Base-by-base conservation (phyloP, 202 grass and related monocot genomes). In the Saccharum hybrid region DNA sequence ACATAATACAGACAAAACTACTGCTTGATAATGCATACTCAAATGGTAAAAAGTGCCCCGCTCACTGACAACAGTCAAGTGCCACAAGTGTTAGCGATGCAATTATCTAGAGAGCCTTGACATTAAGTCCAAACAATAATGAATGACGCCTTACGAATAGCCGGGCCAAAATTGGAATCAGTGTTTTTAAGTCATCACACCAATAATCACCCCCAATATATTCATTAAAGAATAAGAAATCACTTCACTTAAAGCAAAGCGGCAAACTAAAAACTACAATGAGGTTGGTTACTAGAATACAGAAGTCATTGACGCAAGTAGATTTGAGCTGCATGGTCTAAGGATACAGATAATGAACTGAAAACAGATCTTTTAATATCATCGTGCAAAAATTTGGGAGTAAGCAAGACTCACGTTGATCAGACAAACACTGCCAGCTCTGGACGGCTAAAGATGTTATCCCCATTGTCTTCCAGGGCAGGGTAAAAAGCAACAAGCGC, bases 401-500 rank as follows among this genome's bases (percentile, higher is more conserved):
- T 63, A 83, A 61, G n/a, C 28, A 81, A 72, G 10, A 90, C 88
- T 90, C 41, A 90, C 88, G 11, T 73, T 61, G 63, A 85, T 94
- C 87, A 98, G 36, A 95, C 63, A 39, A 94, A 92, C 91, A 98
- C 88, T 66, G 87, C 39, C n/a, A 98, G 79, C 88, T 96, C 96
- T 46, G 93, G 96, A 49, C 93, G 77, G 83, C 87, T 90, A 52
- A 78, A 98, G 61, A 90, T 81, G 87, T 90, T 88, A 68, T 83
- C 83, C 2, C 60, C 87, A 15, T 96, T 89, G 80, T 94, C 86
- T 4, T 91, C 89, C 18, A 98, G 37, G 0, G 67, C 75, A 36
- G 93, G 96, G 86, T 94, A 98, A 42, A 91, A 59, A 66, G 93
- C 90, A 73, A 98, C 93, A 80, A 98, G 78, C 18, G 91, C 91